Base-by-base conservation (phyloP, 1,139 yeast species). In the Hansenula sp. region DNA sequence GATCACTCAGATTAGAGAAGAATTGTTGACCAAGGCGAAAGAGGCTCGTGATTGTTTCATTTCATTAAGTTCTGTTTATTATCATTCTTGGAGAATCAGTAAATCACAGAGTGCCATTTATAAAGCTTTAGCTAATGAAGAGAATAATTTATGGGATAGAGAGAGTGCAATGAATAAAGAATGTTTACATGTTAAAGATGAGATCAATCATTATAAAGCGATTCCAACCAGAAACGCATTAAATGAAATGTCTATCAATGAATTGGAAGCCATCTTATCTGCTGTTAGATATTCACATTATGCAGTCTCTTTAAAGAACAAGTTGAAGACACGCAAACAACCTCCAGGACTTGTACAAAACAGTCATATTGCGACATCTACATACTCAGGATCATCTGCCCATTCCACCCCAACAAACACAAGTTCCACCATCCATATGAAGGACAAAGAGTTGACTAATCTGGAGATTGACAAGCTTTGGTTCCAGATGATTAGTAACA, bases 81-180 rank as follows among this genome's bases (percentile, higher is more conserved):
- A 74, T 52, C 75, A 73, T 51, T 76, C 81, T 3, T 78, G 83
- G 79, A 66, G 72, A 48, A 55, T 72, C 33, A 57, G 65, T 33
- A 74, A 71, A 47, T 67, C 70, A 1, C 62, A 63, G 18, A 50
- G 51, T 11, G 58, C 57, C 24, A 47, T 69, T 12, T 43, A 62
- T 13, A 55, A 51, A n/a, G 25, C 66, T 10, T 38, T 69, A 17
- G 55, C 51, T 2, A 52, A 53, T 33, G 47, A 62, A n/a, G 62
- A 59, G 38, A 68, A 59, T 29, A 58, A 49, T 45, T 42, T 61
- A 11, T 57, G 56, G 50, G 61, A 60, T 36, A 53, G 41, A 30
- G 37, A 43, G 6, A 53, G 59, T 19, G 38, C 33, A 2, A 41
- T 55, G 32, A 58, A 54, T 35, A 42, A 43, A 32, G 51, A 48